Conservation (phyloP, 148 eudicot genomes). For the Beta vulgaris region DNA sequence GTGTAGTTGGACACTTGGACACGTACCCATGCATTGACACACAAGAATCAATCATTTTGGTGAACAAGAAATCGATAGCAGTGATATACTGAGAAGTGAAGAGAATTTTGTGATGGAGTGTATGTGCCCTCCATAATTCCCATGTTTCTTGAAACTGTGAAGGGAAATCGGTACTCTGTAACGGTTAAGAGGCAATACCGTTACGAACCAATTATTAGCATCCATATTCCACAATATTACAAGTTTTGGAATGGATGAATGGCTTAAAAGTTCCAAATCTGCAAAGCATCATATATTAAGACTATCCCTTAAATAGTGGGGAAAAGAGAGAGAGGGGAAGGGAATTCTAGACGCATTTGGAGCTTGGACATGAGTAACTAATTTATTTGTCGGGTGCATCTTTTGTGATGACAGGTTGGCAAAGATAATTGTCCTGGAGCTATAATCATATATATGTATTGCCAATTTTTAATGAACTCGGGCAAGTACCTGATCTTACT, state of each 20-base stretch:
- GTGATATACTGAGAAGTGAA: background rate
- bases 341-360: background rate
- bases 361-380: background rate
- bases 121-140: background rate
- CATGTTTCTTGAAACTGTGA: background rate
- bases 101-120: background rate
- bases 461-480: constrained; percentile 4
- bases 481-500: constrained; percentile 4
- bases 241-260: background rate
- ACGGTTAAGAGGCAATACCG: no score
- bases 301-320: background rate
- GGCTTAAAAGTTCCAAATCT: background rate
- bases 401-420: background rate
- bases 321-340: background rate
- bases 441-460: background rate
- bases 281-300: no score
- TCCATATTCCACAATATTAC: no score
- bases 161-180: background rate
- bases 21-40: no score
- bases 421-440: background rate
- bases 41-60: no score
- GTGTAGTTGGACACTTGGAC: no score
- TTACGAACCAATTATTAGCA: no score
- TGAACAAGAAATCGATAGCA: no score
- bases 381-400: background rate